Evolutionary conservation across 176 grass and related monocot genomes (phyloP).

Genomic region (Zoysia pacifica): DNA sequence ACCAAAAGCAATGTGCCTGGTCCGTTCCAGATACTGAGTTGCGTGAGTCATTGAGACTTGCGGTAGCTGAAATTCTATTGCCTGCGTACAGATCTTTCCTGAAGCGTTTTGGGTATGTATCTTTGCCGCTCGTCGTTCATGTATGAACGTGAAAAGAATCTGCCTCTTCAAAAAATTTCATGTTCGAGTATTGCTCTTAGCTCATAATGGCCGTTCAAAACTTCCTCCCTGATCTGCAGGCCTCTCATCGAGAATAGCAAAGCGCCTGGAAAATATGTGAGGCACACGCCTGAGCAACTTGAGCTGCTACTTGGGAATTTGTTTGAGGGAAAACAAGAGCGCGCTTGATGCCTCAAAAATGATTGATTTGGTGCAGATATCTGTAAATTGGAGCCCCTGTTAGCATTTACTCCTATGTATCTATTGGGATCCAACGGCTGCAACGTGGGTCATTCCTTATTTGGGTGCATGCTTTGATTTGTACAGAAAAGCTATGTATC

Average conservation of each 20-base stretch:
- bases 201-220: neutral
- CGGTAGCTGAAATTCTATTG: conserved; percentile 62
- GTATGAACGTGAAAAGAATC: neutral
- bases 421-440: conserved; percentile 10
- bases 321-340: conserved; percentile 85
- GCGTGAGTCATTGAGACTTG: conserved; percentile 77
- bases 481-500: too few species aligned
- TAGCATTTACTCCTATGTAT: too few species aligned
- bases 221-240: conserved; percentile 35
- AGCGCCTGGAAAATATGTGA: conserved; percentile 77
- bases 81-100: conserved; percentile 74
- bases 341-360: conserved; percentile 13
- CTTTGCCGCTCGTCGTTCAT: neutral
- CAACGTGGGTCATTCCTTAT: neutral
- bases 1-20: conserved; percentile 91
- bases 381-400: conserved; percentile 17
- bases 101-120: conserved; percentile 84
- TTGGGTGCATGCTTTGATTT: too few species aligned
- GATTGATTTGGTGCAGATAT: neutral
- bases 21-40: conserved; percentile 88
- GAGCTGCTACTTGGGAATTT: conserved; percentile 77
- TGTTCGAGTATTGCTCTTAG: neutral
- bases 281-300: conserved; percentile 73
- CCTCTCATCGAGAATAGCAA: conserved; percentile 86
- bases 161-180: neutral